These are phyloP conservation scores for Collybiopsis confluens DNA, from an alignment of 768 basidiomycete species.

Conservation along the genomic window DNA sequence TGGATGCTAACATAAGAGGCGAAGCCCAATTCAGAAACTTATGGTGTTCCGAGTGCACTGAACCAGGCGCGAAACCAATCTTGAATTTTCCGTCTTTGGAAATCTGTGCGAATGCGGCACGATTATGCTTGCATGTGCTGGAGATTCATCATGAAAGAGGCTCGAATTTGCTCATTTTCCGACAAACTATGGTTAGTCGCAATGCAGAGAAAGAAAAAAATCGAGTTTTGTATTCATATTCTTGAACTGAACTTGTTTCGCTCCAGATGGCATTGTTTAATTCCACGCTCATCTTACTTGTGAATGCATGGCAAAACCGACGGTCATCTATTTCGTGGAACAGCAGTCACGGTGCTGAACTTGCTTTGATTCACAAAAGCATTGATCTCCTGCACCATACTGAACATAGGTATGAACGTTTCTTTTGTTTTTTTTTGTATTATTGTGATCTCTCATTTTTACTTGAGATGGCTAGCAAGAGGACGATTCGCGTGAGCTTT, in stretches of 20 bases:
- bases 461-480: neutral
- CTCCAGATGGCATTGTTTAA: neutral
- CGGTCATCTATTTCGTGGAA: neutral
- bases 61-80: neutral
- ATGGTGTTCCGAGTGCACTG: no score
- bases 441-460: no score
- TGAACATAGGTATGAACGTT: no score
- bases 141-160: neutral
- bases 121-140: neutral
- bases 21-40: neutral
- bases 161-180: neutral
- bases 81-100: neutral
- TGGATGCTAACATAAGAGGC: neutral
- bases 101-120: conserved; percentile 2
- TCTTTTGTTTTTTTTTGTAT: neutral
- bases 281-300: neutral
- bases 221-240: no score
- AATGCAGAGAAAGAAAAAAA: no score
- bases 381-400: neutral
- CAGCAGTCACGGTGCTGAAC: neutral
- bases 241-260: neutral
- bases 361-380: neutral
- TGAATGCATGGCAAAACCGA: neutral
- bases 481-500: neutral
- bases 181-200: neutral